Evolutionary conservation across 2,329 filamentous ascomycete genomes (phyloP).

Genomic region (Venturia asperata): DNA sequence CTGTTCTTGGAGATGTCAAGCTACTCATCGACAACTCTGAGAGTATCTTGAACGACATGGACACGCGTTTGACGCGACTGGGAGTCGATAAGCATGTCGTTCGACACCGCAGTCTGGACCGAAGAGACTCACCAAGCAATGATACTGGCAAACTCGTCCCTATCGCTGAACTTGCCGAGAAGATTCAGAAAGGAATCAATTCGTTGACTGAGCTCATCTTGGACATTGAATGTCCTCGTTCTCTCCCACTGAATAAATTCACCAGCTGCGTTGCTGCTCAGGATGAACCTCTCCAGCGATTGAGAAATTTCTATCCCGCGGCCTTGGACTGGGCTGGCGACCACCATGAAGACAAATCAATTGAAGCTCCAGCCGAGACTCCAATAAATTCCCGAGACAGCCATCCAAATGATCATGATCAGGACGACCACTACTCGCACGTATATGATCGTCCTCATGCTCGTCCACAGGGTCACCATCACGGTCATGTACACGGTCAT

Average conservation of each 20-base stretch:
- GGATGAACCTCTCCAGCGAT: conserved; percentile 1
- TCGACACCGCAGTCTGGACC: not conserved
- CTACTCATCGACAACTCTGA: not conserved
- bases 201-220: not conserved
- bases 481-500: not conserved
- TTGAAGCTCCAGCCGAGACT: not conserved
- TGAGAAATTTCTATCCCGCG: not conserved
- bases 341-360: not conserved
- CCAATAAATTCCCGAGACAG: not conserved
- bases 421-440: no score
- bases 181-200: conserved; percentile 2
- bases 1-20: not conserved
- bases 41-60: not conserved
- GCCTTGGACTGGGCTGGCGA: not conserved
- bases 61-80: not conserved
- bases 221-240: not conserved
- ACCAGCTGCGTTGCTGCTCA: not conserved
- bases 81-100: not conserved
- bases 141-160: conserved; percentile 9
- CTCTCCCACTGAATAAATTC: not conserved
- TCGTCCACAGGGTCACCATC: not conserved
- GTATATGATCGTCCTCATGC: not conserved
- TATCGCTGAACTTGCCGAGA: not conserved
- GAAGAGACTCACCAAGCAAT: not conserved
- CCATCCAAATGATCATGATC: no score